These are phyloP conservation scores for Corylus avellana DNA, from an alignment of 306 rosid species.

Conservation along the genomic window DNA sequence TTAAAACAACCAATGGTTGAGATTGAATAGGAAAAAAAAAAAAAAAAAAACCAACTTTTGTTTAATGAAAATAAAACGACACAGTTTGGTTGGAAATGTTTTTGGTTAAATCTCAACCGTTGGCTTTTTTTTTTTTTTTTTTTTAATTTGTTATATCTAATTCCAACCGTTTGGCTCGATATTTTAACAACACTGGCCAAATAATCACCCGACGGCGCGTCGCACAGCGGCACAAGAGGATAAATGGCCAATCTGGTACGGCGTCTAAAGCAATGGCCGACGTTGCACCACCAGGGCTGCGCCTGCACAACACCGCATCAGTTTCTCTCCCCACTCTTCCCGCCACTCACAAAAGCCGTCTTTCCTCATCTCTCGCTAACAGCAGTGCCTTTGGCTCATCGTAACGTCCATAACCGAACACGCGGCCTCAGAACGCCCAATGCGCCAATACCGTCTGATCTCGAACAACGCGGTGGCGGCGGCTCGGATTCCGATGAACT, in stretches of 20 bases:
- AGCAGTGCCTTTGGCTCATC: conserved; percentile 41
- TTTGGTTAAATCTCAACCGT: too few relatives aligned
- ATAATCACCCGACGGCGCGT: not conserved
- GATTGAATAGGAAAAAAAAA: too few relatives aligned
- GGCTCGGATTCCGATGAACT: conserved; percentile 35
- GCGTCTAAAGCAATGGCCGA: conserved; percentile 61
- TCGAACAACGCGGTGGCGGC: conserved; percentile 16
- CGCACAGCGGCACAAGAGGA: not conserved
- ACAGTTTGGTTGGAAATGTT: too few relatives aligned
- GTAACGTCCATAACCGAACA: conserved; percentile 33
- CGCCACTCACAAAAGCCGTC: conserved; percentile 17
- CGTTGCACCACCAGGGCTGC: conserved; percentile 34
- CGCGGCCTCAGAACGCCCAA: conserved; percentile 46
- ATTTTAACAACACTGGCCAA: not conserved
- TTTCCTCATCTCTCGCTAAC: conserved; percentile 28
- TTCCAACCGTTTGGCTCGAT: not conserved
- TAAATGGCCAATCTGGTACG: conserved; percentile 51
- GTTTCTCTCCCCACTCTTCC: conserved; percentile 25
- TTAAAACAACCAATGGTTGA: too few relatives aligned
- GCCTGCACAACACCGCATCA: conserved; percentile 26
- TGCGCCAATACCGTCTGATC: conserved; percentile 28
- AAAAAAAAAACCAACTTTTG: too few relatives aligned
- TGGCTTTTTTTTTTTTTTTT: too few relatives aligned
- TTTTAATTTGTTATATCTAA: too few relatives aligned
- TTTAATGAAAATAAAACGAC: too few relatives aligned